Evolutionary conservation across 805 yeast species (phyloP).

Genomic region (Yueomyces sinensis): DNA sequence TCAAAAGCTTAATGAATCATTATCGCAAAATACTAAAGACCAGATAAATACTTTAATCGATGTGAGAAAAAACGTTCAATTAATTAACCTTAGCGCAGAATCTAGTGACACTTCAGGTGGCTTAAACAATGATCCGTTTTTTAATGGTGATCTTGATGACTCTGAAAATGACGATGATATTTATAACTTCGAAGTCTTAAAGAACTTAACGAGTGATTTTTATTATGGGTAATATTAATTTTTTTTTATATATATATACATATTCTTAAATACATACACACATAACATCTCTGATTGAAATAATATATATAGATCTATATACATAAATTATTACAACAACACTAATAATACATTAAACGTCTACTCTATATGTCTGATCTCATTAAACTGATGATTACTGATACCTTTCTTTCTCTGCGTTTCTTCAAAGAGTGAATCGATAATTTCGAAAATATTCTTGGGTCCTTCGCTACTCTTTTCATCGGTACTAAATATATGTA

Average conservation of each 20-base stretch:
- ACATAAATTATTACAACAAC: too few species aligned
- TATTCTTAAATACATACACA: too few species aligned
- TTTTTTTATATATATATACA: neutral
- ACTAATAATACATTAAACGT: too few species aligned
- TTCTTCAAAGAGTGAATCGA: too few species aligned
- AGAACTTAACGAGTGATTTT: constrained; percentile 12
- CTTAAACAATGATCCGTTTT: too few species aligned
- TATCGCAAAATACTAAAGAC: constrained; percentile 31
- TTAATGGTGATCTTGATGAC: too few species aligned
- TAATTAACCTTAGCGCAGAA: constrained; percentile 28
- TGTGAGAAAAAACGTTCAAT: constrained; percentile 36
- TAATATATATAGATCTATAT: too few species aligned
- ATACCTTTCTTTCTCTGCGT: too few species aligned
- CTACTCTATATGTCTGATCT: too few species aligned
- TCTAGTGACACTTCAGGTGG: neutral
- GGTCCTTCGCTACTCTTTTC: constrained; percentile 5
- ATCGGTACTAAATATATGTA: constrained; percentile 6
- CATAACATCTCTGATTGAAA: too few species aligned
- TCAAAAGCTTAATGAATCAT: neutral
- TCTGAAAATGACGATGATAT: constrained; percentile 10
- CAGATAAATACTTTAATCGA: constrained; percentile 33
- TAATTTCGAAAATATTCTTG: constrained; percentile 2
- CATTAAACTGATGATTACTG: too few species aligned
- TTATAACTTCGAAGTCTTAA: constrained; percentile 15
- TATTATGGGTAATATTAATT: constrained; percentile 14